Evolutionary conservation across 257 asterid species (phyloP).

Genomic region (Lycium ferocissimum): DNA sequence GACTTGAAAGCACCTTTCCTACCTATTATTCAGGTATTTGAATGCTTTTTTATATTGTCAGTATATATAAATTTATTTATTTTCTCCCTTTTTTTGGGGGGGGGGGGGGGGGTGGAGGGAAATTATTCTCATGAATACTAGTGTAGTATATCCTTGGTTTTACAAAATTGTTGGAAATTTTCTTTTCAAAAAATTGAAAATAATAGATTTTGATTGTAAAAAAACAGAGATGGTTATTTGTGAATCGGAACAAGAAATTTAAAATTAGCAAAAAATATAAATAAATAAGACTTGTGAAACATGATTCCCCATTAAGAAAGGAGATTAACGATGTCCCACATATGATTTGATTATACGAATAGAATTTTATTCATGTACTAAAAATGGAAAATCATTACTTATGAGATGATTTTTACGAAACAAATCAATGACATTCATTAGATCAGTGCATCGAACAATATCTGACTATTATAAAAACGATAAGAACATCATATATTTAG

Average conservation of each 20-base stretch:
- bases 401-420: neutral
- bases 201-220: neutral
- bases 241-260: neutral
- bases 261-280: too few relatives aligned
- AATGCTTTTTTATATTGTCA: neutral
- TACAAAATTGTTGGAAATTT: neutral
- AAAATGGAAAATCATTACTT: neutral
- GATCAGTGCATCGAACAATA: neutral
- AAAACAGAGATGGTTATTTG: neutral
- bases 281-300: neutral
- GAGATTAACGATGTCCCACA: neutral
- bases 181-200: neutral
- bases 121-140: neutral
- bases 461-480: too few relatives aligned
- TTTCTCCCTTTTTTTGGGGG: neutral
- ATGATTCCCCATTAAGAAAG: neutral
- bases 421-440: neutral
- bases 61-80: neutral
- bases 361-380: neutral
- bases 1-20: conserved; percentile 1
- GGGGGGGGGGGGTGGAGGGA: neutral
- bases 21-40: conserved; percentile 14
- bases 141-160: neutral
- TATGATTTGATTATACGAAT: neutral
- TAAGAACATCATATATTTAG: neutral